Conservation (phyloP, 2,329 filamentous ascomycete genomes). For the Penicillium verrucosum region DNA sequence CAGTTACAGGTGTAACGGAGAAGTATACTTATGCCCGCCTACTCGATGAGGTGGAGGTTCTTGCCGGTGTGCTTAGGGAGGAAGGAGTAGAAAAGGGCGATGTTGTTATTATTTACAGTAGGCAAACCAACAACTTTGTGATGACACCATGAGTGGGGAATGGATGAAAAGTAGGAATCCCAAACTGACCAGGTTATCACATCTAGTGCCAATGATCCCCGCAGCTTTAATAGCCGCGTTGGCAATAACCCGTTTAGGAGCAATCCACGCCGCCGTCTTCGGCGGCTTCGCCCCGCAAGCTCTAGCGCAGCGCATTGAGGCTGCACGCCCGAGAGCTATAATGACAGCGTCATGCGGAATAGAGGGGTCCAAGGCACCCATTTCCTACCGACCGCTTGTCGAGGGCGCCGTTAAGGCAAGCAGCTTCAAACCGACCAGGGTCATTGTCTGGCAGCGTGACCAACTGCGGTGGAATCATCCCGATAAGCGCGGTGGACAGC, state of each 20-base stretch:
- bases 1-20: conserved; percentile 71
- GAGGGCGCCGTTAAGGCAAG: conserved; percentile 68
- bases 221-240: conserved; percentile 82
- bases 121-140: conserved; percentile 26
- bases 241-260: conserved; percentile 75
- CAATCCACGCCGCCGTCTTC: conserved; percentile 88
- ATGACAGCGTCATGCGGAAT: conserved; percentile 91
- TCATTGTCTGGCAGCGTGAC: conserved; percentile 81
- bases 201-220: conserved; percentile 87
- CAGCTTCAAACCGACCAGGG: conserved; percentile 66
- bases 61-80: conserved; percentile 77
- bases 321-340: conserved; percentile 69
- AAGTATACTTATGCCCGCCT: conserved; percentile 72
- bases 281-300: conserved; percentile 82
- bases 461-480: conserved; percentile 70
- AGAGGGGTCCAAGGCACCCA: conserved; percentile 75
- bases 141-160: not conserved
- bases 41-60: conserved; percentile 72
- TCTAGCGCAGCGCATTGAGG: conserved; percentile 83
- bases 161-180: not conserved
- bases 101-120: conserved; percentile 86
- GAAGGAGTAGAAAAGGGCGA: conserved; percentile 80
- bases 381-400: conserved; percentile 74
- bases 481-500: conserved; percentile 64
- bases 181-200: not conserved